Evolutionary conservation across 2,329 filamentous ascomycete species (phyloP).

Genomic region (Orbilia blumenaviensis): DNA sequence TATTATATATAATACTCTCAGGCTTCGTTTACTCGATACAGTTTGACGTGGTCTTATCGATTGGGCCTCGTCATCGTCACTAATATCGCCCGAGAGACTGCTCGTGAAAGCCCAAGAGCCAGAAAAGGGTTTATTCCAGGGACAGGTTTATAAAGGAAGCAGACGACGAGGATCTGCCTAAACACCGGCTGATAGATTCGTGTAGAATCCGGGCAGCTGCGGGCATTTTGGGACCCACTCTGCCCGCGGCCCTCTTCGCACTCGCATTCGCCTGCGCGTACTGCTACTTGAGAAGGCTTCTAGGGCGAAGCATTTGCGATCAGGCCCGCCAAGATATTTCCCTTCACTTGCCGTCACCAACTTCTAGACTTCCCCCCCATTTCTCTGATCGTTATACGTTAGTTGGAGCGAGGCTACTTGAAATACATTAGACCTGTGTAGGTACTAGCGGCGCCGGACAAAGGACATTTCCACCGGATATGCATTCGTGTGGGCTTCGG

Average conservation of each 20-base stretch:
- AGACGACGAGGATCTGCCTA: not conserved
- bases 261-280: slow-evolving; percentile 30
- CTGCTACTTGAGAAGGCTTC: slow-evolving; percentile 3
- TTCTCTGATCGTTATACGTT: not conserved
- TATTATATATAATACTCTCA: slow-evolving; percentile 21
- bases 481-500: slow-evolving; percentile 5
- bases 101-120: not conserved
- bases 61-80: slow-evolving; percentile 34
- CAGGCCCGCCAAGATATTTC: slow-evolving; percentile 17
- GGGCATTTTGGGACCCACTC: not conserved
- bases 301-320: slow-evolving; percentile 29
- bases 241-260: not conserved
- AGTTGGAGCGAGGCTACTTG: too few species aligned
- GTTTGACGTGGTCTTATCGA: slow-evolving; percentile 37
- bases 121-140: not conserved
- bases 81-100: not conserved
- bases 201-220: not conserved
- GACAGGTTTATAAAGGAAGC: not conserved
- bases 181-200: not conserved
- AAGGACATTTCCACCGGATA: not conserved
- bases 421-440: not conserved
- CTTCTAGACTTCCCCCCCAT: not conserved
- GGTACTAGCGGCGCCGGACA: not conserved
- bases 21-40: not conserved
- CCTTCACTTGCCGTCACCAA: not conserved